Conservation (phyloP, 2,329 filamentous ascomycete species). For the Nemania abortiva region DNA sequence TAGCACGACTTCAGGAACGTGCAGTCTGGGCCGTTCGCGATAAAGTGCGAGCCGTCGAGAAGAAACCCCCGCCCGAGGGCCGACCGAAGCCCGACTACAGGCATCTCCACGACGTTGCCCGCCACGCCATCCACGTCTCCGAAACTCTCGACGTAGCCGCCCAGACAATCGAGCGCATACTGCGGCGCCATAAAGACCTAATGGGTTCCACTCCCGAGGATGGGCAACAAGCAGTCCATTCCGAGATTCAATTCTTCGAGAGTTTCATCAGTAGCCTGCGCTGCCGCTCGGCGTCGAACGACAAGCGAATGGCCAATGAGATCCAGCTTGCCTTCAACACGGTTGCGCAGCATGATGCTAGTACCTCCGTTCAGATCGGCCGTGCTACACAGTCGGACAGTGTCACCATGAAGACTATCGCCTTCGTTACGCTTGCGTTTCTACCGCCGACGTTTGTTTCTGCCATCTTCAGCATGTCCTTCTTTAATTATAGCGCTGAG, state of each 20-base stretch:
- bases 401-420: conserved; percentile 64
- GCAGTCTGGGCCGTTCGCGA: conserved; percentile 57
- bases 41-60: conserved; percentile 53
- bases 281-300: conserved; percentile 55
- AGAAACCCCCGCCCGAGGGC: conserved; percentile 1
- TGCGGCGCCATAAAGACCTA: conserved; percentile 49
- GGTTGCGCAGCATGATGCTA: conserved; percentile 58
- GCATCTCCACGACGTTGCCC: conserved; percentile 56
- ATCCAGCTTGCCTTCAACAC: conserved; percentile 64
- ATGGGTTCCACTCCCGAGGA: conserved; percentile 14
- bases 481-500: conserved; percentile 53
- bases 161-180: conserved; percentile 51
- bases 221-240: conserved; percentile 44
- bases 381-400: conserved; percentile 59
- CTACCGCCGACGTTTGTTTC: conserved; percentile 65
- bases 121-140: conserved; percentile 59
- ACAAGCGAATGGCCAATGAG: conserved; percentile 64
- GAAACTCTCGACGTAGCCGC: conserved; percentile 57
- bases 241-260: conserved; percentile 52
- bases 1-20: conserved; percentile 51
- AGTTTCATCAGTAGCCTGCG: conserved; percentile 53
- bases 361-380: conserved; percentile 55
- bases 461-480: conserved; percentile 61
- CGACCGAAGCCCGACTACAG: conserved; percentile 53
- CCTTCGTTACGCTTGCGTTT: conserved; percentile 62